These are phyloP conservation scores for Talaromyces sp. DNA, from an alignment of 2,329 filamentous ascomycete species.

Conservation along the genomic window DNA sequence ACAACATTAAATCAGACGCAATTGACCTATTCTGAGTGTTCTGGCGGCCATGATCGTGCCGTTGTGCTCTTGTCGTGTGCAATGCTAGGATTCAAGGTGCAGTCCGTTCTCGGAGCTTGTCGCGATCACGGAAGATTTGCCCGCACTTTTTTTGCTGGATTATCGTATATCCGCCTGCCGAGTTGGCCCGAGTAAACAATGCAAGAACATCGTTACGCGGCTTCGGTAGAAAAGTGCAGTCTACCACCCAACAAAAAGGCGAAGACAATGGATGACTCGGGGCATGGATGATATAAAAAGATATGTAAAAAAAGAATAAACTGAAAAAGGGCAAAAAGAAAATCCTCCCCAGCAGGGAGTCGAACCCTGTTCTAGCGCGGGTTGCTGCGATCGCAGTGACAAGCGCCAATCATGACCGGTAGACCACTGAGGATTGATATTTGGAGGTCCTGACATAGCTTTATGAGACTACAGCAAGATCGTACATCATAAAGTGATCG, in stretches of 20 bases:
- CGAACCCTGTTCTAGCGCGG: constrained; percentile 10
- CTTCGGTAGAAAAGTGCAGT: not conserved
- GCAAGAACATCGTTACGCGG: not conserved
- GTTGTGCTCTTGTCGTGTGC: constrained; percentile 25
- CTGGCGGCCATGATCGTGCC: constrained; percentile 56
- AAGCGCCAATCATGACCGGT: constrained; percentile 8
- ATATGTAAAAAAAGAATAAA: not conserved
- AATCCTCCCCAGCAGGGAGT: constrained; percentile 8
- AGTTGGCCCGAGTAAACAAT: not conserved
- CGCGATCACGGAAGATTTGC: constrained; percentile 6
- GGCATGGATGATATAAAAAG: no score
- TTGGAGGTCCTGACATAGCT: no score
- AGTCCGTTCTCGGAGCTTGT: constrained; percentile 18
- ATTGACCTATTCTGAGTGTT: constrained; percentile 66
- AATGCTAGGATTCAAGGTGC: constrained; percentile 26
- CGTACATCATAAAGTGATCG: not conserved
- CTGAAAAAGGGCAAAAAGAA: not conserved
- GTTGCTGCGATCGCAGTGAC: constrained; percentile 7
- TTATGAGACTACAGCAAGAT: not conserved
- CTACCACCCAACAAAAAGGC: not conserved
- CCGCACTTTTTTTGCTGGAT: constrained; percentile 15
- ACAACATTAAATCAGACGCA: constrained; percentile 15
- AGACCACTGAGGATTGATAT: constrained; percentile 7
- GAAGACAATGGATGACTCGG: no score
- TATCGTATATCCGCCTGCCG: constrained; percentile 15